Percentiles rank a stretch among this genome's conserved stretches.
These are phyloP conservation scores for Trichothecium sympodiale DNA, from an alignment of 2,329 filamentous ascomycete species.

Conservation along the genomic window DNA sequence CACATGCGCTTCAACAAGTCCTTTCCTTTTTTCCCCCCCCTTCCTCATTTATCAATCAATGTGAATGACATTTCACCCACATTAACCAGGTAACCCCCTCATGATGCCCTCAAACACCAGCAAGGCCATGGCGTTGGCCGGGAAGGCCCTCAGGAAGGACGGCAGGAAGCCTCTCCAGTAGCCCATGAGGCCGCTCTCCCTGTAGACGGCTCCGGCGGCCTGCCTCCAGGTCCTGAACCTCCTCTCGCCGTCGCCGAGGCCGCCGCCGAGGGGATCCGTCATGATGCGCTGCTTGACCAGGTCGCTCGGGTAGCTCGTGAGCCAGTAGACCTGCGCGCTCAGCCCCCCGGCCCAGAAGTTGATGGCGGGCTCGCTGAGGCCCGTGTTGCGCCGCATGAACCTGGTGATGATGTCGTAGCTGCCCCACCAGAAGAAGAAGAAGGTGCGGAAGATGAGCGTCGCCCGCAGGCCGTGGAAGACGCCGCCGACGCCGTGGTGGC, in stretches of 20 bases:
- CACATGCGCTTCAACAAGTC: too few relatives aligned
- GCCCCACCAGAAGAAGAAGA: conserved; percentile 99
- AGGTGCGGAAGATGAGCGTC: conserved; percentile 78
- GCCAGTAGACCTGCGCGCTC: conserved; percentile 89
- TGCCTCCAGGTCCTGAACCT: conserved; percentile 68
- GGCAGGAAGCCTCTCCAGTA: conserved; percentile 93
- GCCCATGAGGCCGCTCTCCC: conserved; percentile 63
- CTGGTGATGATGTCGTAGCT: conserved; percentile 78
- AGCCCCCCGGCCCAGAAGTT: conserved; percentile 98
- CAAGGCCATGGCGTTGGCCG: conserved; percentile 87
- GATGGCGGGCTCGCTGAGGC: conserved; percentile 63
- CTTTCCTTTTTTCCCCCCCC: conserved; percentile 1
- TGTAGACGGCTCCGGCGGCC: conserved; percentile 66
- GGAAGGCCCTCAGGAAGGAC: conserved; percentile 88
- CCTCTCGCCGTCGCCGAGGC: conserved; percentile 53
- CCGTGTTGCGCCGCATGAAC: conserved; percentile 54
- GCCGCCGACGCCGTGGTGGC: conserved; percentile 64
- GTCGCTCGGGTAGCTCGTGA: conserved; percentile 83
- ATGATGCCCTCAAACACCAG: conserved; percentile 90
- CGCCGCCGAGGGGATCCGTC: conserved; percentile 78
- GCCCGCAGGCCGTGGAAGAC: conserved; percentile 79
- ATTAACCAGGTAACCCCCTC: conserved; percentile 44
- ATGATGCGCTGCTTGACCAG: conserved; percentile 95
- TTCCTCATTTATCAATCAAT: neutral
- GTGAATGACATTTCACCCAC: neutral